phyloP scores from a whole-genome alignment of 305 asterid genomes.

The Fraxinus sp. region DNA sequence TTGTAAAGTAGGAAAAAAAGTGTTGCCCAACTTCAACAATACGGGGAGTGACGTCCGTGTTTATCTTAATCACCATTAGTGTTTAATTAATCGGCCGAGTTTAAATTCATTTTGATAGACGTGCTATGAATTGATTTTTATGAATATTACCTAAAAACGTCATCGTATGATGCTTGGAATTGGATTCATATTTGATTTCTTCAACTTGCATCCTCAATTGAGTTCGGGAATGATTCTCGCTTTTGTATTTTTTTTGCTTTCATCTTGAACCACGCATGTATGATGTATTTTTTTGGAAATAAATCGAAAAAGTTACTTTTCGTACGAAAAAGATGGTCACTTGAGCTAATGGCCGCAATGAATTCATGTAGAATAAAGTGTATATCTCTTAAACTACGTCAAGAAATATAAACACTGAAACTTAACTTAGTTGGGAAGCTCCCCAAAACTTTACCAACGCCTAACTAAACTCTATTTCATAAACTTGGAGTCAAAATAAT shows the following conservation, averaged over 20 bases:
- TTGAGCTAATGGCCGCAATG: not conserved
- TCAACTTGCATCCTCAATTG: constrained; percentile 1
- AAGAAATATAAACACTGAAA: too few species aligned
- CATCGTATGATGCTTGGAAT: not conserved
- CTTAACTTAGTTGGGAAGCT: not conserved
- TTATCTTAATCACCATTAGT: not conserved
- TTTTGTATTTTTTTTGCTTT: constrained; percentile 16
- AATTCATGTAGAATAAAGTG: not conserved
- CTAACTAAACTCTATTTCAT: too few species aligned
- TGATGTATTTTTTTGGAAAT: not conserved
- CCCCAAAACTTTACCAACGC: not conserved
- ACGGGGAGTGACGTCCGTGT: constrained; percentile 7
- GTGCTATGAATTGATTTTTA: not conserved
- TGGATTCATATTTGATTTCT: constrained; percentile 2
- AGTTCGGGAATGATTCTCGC: constrained; percentile 18
- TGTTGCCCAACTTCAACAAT: constrained; percentile 21
- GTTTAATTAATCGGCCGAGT: not conserved
- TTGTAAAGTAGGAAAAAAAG: constrained; percentile 22
- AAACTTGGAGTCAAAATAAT: too few species aligned
- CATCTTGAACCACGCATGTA: constrained; percentile 25
- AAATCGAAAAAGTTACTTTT: too few species aligned
- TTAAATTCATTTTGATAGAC: constrained; percentile 14
- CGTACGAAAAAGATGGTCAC: not conserved
- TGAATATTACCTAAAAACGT: not conserved
- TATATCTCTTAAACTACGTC: not conserved